phyloP scores from a whole-genome alignment of 2,329 filamentous ascomycete species.

The Nannizziopsis barbatae region DNA sequence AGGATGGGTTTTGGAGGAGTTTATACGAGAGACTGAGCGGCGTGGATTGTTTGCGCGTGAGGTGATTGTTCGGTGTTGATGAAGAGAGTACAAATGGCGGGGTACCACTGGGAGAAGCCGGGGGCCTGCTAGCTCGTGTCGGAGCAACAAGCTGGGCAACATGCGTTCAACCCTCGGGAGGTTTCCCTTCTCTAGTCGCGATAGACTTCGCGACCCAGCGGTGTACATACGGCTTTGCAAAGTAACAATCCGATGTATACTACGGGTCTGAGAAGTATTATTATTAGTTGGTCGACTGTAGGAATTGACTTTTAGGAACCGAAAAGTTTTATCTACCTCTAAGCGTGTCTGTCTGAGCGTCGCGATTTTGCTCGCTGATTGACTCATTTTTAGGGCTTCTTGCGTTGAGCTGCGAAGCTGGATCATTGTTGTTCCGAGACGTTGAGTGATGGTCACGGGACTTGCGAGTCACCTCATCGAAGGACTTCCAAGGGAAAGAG shows the following conservation, averaged over 20 bases:
- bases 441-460: neutral
- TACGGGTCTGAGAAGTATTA: neutral
- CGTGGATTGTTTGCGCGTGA: neutral
- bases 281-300: neutral
- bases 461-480: too few species aligned
- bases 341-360: neutral
- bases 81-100: slow-evolving; percentile 12
- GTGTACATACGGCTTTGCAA: slow-evolving; percentile 1
- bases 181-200: neutral
- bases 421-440: slow-evolving; percentile 2
- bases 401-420: slow-evolving; percentile 2
- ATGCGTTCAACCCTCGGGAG: slow-evolving; percentile 12
- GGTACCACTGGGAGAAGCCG: slow-evolving; percentile 4
- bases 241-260: neutral
- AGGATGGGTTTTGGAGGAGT: neutral
- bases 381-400: slow-evolving; percentile 1
- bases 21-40: neutral
- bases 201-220: slow-evolving; percentile 4
- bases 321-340: neutral
- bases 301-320: slow-evolving; percentile 7
- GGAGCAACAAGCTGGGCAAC: slow-evolving; percentile 12
- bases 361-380: neutral
- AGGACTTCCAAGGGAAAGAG: too few species aligned
- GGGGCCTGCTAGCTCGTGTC: neutral
- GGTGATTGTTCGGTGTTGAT: slow-evolving; percentile 14